Base-by-base conservation (phyloP, 129 eudicot species). In the Helianthus tuberosus region DNA sequence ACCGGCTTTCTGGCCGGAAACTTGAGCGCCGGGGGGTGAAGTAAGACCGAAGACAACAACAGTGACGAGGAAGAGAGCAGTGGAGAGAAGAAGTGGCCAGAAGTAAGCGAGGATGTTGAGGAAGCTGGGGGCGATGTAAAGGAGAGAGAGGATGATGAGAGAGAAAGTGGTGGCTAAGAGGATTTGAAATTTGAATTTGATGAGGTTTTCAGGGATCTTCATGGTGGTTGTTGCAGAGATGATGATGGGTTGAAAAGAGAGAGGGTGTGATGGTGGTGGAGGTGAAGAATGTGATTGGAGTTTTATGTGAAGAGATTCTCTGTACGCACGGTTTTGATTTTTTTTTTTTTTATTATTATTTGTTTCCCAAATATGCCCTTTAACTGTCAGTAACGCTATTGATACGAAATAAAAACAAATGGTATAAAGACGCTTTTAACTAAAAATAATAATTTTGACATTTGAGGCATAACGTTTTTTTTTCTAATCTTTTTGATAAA, bases 51-150 rank as follows among this genome's bases (percentile, higher is more conserved):
- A 78, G 11, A 84, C 85, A 3, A 80, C 80, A 44, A 83, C 83
- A 75, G 84, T 85, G 75, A 66, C 72, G 16, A 87, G 88, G 52
- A 87, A 87, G 1, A 89, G 81, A 17, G 87, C 86, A n/a, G 93
- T 89, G 3, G 93, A 89, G 5, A 78, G 57, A 29, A 90, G 14
- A 0, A 90, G 89, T 6, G 93, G 96, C 89, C 90, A 87, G 52
- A 87, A 90, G 84, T 87, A 87, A 23, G 83, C 84, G 36, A 90
- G 17, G 50, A 87, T 49, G 58, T 85, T 69, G 73, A 87, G 44
- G 44, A 85, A 80, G 5, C 80, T 75, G 1, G 90, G 90, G 14
- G 89, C 90, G 1, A 78, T 5, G 27, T 78, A 78, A 69, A 84
- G 49, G 32, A 82, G 15, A 5, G 59, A 63, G 66, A 68, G 1